A percentile compares a stretch with the other conserved stretches of the same genome.
phyloP scores from a whole-genome alignment of 306 rosid genomes.

The Cucumis sativus region DNA sequence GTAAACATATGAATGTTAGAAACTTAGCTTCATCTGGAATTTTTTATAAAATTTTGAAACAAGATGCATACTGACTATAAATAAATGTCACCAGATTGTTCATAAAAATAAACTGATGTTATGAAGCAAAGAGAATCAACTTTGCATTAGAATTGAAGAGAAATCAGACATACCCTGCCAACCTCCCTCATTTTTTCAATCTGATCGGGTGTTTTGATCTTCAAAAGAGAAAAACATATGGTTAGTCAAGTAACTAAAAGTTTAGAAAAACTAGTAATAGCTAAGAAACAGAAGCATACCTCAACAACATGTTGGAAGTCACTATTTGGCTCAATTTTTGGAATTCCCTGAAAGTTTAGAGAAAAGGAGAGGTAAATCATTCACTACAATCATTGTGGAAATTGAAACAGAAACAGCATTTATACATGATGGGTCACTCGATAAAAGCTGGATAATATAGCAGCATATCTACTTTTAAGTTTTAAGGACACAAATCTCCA shows the following conservation, averaged over 20 bases:
- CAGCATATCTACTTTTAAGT: neutral
- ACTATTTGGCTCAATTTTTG: slow-evolving; percentile 74
- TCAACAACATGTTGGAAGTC: slow-evolving; percentile 66
- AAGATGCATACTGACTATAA: neutral
- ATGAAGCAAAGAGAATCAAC: neutral
- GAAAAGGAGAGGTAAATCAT: slow-evolving; percentile 7
- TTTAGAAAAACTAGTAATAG: neutral
- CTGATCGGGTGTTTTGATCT: slow-evolving; percentile 70
- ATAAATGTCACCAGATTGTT: neutral
- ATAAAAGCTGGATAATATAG: neutral
- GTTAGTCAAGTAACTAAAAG: neutral
- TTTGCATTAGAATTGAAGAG: neutral
- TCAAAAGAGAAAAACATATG: slow-evolving; percentile 12
- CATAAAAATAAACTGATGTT: neutral
- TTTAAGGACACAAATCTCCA: neutral
- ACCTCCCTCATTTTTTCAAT: slow-evolving; percentile 80
- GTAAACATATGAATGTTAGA: neutral
- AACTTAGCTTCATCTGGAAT: neutral
- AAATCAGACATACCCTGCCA: slow-evolving; percentile 40
- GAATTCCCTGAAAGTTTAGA: slow-evolving; percentile 47
- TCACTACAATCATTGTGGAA: neutral
- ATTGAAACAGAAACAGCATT: neutral
- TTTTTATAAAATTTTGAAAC: neutral
- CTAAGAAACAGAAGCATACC: slow-evolving; percentile 28
- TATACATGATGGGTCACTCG: neutral